Base-by-base conservation (phyloP, 2,329 filamentous ascomycete species). In the Fusarium sterilihyphosum region DNA sequence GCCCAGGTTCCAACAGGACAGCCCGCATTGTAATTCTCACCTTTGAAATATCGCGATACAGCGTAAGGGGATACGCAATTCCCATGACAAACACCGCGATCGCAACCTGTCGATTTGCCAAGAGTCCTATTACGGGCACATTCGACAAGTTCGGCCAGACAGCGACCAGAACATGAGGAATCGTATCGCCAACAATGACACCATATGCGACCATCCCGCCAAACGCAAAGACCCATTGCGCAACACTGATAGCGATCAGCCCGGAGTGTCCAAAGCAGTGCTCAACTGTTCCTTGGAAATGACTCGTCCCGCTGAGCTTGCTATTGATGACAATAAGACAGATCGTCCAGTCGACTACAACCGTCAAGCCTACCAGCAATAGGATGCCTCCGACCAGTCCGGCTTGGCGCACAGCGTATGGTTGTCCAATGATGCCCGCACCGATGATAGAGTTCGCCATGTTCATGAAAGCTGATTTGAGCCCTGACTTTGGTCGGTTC, bases 391-490 rank as follows among this genome's bases (percentile, higher is more conserved):
- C 92, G 22, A 94, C 82, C 77, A 99, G 88, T 12, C 96, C 96
- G 13, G 96, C 96, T 85, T 98, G 95, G 67, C 91, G 91, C 80
- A 99, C 92, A n/a, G 96, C 96, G 84, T 98, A 99, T 18, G 96
- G 95, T 84, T 99, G 96, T 8, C 94, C 91, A 79, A 92, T 92
- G 82, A 92, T 92, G 60, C 91, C 91, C 5, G 91, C 91, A 44
- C 91, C 91, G 76, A 99, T 98, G 82, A 99, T 99, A 78, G 94
- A 97, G 85, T 99, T 99, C 73, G 96, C 96, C 96, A 99, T 99
- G 84, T 99, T 99, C 95, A 98, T 98, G 77, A 99, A 98, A 7
- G 96, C 96, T 81, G 93, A 94, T 71, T 89, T 88, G 84, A 98
- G 88, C 10, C 93, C 93, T 66, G 94, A 97, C 84, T 96, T 96